Conservation (phyloP, 2,329 filamentous ascomycete species). For the Apiospora malaysiana region DNA sequence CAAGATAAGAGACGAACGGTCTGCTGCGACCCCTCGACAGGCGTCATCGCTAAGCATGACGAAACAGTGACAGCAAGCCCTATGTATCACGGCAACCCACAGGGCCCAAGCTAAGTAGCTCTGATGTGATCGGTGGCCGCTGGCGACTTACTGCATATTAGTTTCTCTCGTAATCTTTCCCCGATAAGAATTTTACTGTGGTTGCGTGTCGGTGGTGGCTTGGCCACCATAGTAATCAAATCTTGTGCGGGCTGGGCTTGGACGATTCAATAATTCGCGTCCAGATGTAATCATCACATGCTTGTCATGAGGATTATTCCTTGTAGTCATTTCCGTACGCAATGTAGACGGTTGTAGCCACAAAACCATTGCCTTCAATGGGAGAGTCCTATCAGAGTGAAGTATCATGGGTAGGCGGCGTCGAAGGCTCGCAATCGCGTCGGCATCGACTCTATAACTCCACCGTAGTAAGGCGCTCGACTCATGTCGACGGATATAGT, state of each 20-base stretch:
- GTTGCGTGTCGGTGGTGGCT: background rate
- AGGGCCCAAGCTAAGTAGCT: background rate
- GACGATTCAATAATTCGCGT: background rate
- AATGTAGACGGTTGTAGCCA: background rate
- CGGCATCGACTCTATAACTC: background rate
- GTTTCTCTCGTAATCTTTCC: background rate
- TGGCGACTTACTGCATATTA: background rate
- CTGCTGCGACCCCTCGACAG: background rate
- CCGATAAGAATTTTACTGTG: constrained; percentile 8
- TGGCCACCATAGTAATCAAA: background rate
- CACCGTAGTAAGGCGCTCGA: background rate
- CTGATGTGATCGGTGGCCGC: background rate
- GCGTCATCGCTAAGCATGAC: background rate
- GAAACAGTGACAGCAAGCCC: constrained; percentile 11
- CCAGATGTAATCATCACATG: background rate
- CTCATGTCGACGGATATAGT: background rate
- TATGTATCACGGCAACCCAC: background rate
- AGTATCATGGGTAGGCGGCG: background rate
- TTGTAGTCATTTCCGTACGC: background rate
- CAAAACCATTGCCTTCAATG: no score
- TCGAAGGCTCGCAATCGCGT: no score
- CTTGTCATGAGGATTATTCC: background rate
- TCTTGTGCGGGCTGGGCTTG: background rate
- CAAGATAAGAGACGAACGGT: background rate
- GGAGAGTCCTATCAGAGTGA: background rate